Base-by-base conservation (phyloP, 768 basidiomycete genomes). In the Fomitopsis serialis region DNA sequence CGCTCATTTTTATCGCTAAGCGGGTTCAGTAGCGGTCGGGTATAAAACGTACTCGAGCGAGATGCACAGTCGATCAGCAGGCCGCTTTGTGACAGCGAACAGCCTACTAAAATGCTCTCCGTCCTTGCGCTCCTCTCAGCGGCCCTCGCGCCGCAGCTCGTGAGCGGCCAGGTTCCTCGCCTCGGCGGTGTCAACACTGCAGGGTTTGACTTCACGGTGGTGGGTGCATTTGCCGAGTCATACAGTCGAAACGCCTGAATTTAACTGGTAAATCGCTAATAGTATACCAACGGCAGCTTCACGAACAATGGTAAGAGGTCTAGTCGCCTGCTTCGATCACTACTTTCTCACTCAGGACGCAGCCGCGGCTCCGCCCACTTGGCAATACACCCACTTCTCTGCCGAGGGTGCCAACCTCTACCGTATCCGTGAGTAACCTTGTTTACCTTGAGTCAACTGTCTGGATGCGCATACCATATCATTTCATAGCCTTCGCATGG, bases 151-250 rank as follows among this genome's bases (percentile, higher is more conserved):
- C 65, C 65, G 45, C 52, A 55, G 22, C 40, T 50, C 21, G 67
- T 61, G n/a, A 29, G 61, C 58, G 42, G 13, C 19, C 58, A 59
- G 22, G 60, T 73, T 2, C 69, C 72, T 2, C 74, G 72, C 57
- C 59, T 77, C 11, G 75, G 75, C 7, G 77, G 77, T 55, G 77
- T 79, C 4, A 79, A 79, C 61, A 74, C 73, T 35, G 75, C 76
- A 47, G 75, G 77, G 10, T 77, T 71, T 55, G 76, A 77, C 58
- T 77, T 78, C 63, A 68, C 63, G 23, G 73, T 73, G 12, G 73
- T 75, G 57, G 48, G 73, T 58, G 29, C 29, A 32, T 10, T 7
- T 9, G 23, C 19, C 52, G 57, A 49, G 29, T 6, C 29, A 32
- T 5, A 11, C 11, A 11, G 11, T 11, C 29, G 29, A 32, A 32